Evolutionary conservation across 192 early-diverging fungal genomes (phyloP), one percentile per base, ranked within the genome.

Genomic region (Backusella tuberculispora): DNA sequence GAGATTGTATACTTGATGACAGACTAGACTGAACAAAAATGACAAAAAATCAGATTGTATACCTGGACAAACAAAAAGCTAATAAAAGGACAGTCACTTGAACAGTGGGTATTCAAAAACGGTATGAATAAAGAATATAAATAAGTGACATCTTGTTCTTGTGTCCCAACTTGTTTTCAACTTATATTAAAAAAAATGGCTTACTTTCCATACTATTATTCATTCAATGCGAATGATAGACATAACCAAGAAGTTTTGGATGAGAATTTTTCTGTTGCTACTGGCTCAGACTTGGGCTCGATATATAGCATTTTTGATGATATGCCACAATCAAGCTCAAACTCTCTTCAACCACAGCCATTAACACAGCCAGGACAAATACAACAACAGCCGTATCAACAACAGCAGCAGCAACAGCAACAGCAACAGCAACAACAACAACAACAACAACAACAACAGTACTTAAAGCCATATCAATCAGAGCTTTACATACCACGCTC

Each of bases 251-350:
- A 60, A 15, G 6, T 47, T 4, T 26, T 34, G 12, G 68, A 70
- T 26, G 68, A 70, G 9, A 47, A 44, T 24, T 70, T 70, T 26
- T 70, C 68, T 21, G 47, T 70, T 70, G 68, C 29, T 26, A 70
- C 68, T 34, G 44, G 42, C 19, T 45, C 68, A 46, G 68, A 70
- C 4, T 29, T 70, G 21, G 45, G 15, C 12, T 60, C 53, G 10
- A 60, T 60, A 9, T 60, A 60, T 21, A 60, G 53, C 26, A 60
- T 60, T 24, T 60, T 60, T 60, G 53, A 60, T 60, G 53, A 60
- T 26, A 60, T 60, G 0, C 53, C 53, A 26, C 53, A 60, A 26
- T 26, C 53, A 26, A 60, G 53, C 53, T 13, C 21, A 26, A 13
- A 12, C 21, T 1, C 53, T 4, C 10, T 19, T 3, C 53, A 60